phyloP scores from a whole-genome alignment of 2,329 filamentous ascomycete genomes.

The Amesomyces nigricolor region DNA sequence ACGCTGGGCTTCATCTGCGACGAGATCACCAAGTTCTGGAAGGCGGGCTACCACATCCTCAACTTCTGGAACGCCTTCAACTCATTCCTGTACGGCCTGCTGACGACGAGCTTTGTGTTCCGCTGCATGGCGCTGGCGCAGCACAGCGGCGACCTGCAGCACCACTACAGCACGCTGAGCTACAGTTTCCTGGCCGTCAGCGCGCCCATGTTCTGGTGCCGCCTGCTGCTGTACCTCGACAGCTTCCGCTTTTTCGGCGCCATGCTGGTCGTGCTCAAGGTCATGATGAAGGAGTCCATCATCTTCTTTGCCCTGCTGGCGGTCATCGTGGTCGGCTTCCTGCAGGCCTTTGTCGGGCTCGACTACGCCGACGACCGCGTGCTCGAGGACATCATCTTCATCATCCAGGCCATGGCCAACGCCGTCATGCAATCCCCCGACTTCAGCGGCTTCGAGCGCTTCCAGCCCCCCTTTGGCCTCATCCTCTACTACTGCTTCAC shows the following conservation, averaged over 20 bases:
- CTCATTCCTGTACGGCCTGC: slow-evolving; percentile 68
- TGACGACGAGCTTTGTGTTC: slow-evolving; percentile 71
- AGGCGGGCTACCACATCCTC: slow-evolving; percentile 84
- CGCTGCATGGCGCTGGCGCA: slow-evolving; percentile 74
- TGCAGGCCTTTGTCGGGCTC: slow-evolving; percentile 90
- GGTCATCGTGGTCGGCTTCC: slow-evolving; percentile 78
- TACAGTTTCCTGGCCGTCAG: slow-evolving; percentile 94
- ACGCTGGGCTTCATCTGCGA: slow-evolving; percentile 88
- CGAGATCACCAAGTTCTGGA: slow-evolving; percentile 84
- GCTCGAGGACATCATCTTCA: slow-evolving; percentile 64
- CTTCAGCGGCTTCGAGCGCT: slow-evolving; percentile 81
- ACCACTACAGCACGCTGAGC: slow-evolving; percentile 68
- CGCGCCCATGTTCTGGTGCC: slow-evolving; percentile 95
- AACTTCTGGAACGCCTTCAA: slow-evolving; percentile 99
- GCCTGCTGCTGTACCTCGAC: slow-evolving; percentile 87
- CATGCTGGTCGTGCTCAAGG: slow-evolving; percentile 94
- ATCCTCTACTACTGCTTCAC: slow-evolving; percentile 97
- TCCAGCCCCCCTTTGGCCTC: slow-evolving; percentile 86
- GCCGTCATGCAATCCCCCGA: slow-evolving; percentile 89
- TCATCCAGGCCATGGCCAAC: slow-evolving; percentile 78
- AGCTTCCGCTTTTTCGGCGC: slow-evolving; percentile 93
- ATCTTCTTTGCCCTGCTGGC: slow-evolving; percentile 93
- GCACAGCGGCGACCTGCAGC: slow-evolving; percentile 42
- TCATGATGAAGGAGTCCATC: slow-evolving; percentile 88
- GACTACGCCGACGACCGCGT: slow-evolving; percentile 73